phyloP scores from a whole-genome alignment of 768 basidiomycete species.

The Russula dissimulans region DNA sequence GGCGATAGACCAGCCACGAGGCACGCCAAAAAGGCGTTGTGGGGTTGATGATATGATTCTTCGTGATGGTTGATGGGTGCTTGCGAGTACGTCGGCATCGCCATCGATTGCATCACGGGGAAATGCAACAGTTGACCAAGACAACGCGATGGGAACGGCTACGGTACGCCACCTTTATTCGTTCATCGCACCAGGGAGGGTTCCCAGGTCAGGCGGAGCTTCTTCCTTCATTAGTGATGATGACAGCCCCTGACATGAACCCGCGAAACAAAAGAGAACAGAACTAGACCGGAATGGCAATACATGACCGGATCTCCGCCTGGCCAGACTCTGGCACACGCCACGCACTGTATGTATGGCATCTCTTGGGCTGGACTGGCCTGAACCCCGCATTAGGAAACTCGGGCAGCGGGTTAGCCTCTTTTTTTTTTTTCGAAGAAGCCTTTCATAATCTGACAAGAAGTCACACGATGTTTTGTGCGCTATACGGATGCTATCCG shows the following conservation, averaged over 20 bases:
- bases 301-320: not conserved
- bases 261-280: not conserved
- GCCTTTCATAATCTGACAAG: not conserved
- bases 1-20: no score
- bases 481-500: not conserved
- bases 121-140: no score
- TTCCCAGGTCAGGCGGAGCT: not conserved
- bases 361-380: not conserved
- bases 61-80: no score
- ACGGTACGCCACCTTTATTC: no score
- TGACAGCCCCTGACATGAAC: not conserved
- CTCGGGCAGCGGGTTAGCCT: not conserved
- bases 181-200: no score
- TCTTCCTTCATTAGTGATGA: not conserved
- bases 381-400: not conserved
- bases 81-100: no score
- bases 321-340: not conserved
- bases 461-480: not conserved
- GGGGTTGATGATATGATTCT: no score
- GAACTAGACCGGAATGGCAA: not conserved
- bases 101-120: no score
- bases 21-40: no score
- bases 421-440: not conserved
- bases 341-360: not conserved
- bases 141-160: no score